phyloP scores from a whole-genome alignment of 2,329 filamentous ascomycete species.

The Zasmidium angulare region DNA sequence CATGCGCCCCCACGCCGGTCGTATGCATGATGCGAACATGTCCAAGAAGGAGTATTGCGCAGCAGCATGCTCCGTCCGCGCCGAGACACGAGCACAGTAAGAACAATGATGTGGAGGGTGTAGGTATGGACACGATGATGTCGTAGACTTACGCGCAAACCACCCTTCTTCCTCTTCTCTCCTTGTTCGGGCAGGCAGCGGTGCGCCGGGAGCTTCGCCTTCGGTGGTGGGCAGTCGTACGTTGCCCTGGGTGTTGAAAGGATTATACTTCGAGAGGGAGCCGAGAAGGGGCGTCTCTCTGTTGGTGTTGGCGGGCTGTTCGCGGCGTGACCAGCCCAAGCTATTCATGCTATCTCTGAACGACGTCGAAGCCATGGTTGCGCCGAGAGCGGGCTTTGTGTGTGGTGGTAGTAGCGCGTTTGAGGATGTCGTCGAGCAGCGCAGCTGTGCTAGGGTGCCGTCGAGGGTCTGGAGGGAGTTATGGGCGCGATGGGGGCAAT shows the following conservation, averaged over 20 bases:
- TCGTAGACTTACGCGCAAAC: constrained; percentile 78
- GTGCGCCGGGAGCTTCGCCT: constrained; percentile 70
- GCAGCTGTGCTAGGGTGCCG: constrained; percentile 14
- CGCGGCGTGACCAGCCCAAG: constrained; percentile 87
- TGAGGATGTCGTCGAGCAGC: constrained; percentile 14
- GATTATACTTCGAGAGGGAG: constrained; percentile 80
- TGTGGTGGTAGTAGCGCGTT: constrained; percentile 22
- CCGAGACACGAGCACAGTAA: constrained; percentile 12
- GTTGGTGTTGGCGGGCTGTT: constrained; percentile 75
- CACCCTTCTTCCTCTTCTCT: constrained; percentile 94
- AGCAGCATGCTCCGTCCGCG: constrained; percentile 1
- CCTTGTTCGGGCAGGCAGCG: constrained; percentile 77
- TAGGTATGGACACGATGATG: constrained; percentile 1
- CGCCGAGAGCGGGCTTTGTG: constrained; percentile 12
- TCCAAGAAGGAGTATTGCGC: constrained; percentile 9
- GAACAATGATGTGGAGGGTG: constrained; percentile 5
- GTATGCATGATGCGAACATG: constrained; percentile 22
- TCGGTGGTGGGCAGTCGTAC: constrained; percentile 87
- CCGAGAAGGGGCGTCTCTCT: constrained; percentile 74
- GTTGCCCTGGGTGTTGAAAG: constrained; percentile 83
- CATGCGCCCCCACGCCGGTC: constrained; percentile 20
- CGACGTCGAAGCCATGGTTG: constrained; percentile 75
- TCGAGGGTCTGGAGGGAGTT: constrained; percentile 13
- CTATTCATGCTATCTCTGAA: constrained; percentile 96
- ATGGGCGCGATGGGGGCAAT: constrained; percentile 19